These are phyloP conservation scores for Penicillium odoratum DNA, from an alignment of 495 filamentous ascomycete species.

Conservation along the genomic window DNA sequence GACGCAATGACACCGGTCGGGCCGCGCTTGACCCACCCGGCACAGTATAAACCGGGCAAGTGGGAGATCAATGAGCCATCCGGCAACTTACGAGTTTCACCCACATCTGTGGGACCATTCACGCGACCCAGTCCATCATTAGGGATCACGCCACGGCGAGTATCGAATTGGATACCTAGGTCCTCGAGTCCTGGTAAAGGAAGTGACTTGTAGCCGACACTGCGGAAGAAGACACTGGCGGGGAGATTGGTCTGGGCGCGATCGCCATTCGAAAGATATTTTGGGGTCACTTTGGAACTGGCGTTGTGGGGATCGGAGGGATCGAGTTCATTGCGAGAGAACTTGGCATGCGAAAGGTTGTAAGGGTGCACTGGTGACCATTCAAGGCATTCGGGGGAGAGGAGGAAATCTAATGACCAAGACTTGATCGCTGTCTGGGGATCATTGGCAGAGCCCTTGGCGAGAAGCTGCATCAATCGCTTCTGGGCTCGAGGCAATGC, in stretches of 20 bases:
- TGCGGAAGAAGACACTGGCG: conserved; percentile 76
- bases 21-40: conserved; percentile 94
- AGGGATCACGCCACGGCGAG: conserved; percentile 68
- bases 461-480: conserved; percentile 75
- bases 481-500: conserved; percentile 70
- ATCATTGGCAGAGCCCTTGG: conserved; percentile 63
- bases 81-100: conserved; percentile 26
- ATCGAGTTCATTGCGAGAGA: conserved; percentile 61
- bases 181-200: conserved; percentile 72
- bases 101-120: conserved; percentile 34
- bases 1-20: conserved; percentile 95
- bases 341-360: conserved; percentile 60
- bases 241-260: conserved; percentile 54
- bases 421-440: conserved; percentile 53
- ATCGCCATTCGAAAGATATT: conserved; percentile 34
- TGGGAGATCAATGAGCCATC: conserved; percentile 43
- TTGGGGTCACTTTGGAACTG: conserved; percentile 42
- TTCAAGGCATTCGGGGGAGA: conserved; percentile 70
- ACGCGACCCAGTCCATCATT: conserved; percentile 84
- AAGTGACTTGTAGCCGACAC: conserved; percentile 86
- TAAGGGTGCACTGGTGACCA: conserved; percentile 43
- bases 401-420: conserved; percentile 83
- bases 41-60: conserved; percentile 84
- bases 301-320: conserved; percentile 47
- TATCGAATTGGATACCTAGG: conserved; percentile 79